A percentile compares a stretch with the other conserved stretches of the same genome.
Conservation (phyloP, 2,329 filamentous ascomycete species). For the Ophiostoma triangulosporum region DNA sequence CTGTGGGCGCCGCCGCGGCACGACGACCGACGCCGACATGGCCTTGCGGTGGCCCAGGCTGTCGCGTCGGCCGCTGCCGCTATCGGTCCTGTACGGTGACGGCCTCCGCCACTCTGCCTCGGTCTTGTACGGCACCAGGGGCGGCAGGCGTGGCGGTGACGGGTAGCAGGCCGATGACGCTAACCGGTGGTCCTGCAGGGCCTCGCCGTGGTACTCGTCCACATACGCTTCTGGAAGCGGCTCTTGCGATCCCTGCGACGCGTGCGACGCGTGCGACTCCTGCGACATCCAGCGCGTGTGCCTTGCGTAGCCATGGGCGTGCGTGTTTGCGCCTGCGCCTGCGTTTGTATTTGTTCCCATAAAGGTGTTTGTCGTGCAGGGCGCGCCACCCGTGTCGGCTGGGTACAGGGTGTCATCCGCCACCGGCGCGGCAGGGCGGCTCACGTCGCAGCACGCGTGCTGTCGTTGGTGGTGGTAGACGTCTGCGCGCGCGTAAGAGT, state of each 20-base stretch:
- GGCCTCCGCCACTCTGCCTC: not conserved
- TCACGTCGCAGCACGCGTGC: not conserved
- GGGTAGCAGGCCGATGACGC: slow-evolving; percentile 5
- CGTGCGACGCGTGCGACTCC: not conserved
- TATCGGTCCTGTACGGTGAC: not conserved
- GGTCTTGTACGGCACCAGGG: not conserved
- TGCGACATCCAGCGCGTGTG: not conserved
- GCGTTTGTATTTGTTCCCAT: not conserved
- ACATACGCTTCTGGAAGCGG: too few relatives aligned
- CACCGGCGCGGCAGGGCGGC: not conserved
- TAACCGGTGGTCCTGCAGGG: not conserved
- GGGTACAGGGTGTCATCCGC: not conserved
- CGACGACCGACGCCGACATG: not conserved
- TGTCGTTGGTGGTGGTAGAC: not conserved
- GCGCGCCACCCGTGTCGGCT: not conserved
- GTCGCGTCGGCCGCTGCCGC: not conserved
- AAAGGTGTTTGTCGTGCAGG: not conserved
- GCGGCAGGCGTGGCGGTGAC: slow-evolving; percentile 4
- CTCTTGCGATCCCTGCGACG: too few relatives aligned
- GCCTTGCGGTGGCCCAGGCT: not conserved
- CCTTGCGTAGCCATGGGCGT: not conserved
- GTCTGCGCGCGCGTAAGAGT: too few relatives aligned
- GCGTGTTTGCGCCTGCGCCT: not conserved
- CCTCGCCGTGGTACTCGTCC: not conserved
- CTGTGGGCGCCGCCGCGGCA: not conserved